Evolutionary conservation across 192 early-diverging fungal genomes (phyloP).

Genomic region (Mortierella alpina): DNA sequence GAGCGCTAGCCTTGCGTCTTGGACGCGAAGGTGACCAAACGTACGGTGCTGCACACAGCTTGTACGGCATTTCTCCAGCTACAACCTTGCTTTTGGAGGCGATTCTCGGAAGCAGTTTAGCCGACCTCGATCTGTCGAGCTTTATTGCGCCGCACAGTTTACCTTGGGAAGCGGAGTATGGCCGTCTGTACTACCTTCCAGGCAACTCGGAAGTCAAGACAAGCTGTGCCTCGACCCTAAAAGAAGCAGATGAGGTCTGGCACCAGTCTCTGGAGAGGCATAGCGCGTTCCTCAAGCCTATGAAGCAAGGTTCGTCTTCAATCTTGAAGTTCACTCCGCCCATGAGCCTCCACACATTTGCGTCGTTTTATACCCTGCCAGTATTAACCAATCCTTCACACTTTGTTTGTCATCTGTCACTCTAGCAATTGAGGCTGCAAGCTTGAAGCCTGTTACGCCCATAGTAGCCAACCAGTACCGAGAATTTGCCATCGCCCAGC

Average conservation of each 20-base stretch:
- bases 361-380: no score
- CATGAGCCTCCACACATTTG: neutral
- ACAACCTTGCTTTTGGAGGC: conserved; percentile 23
- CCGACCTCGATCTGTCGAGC: conserved; percentile 17
- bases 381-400: neutral
- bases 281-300: conserved; percentile 6
- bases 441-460: conserved; percentile 6
- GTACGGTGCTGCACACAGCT: no score
- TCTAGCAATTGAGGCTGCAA: conserved; percentile 12
- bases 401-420: neutral
- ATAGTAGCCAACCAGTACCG: conserved; percentile 10
- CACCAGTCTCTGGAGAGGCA: conserved; percentile 1
- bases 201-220: neutral
- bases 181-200: conserved; percentile 6
- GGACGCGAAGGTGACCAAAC: neutral
- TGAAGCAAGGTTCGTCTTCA: conserved; percentile 18
- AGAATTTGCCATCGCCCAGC: neutral
- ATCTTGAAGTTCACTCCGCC: neutral
- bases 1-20: conserved; percentile 4
- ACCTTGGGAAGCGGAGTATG: conserved; percentile 1
- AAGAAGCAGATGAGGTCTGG: conserved; percentile 22
- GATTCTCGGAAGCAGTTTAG: conserved; percentile 16
- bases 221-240: conserved; percentile 1
- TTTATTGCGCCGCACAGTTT: conserved; percentile 3
- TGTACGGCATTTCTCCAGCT: conserved; percentile 4